Percentiles rank a stretch among this genome's conserved stretches.
These are phyloP conservation scores for Jamesozyma rosinii DNA, from an alignment of 805 yeast species.

Conservation along the genomic window DNA sequence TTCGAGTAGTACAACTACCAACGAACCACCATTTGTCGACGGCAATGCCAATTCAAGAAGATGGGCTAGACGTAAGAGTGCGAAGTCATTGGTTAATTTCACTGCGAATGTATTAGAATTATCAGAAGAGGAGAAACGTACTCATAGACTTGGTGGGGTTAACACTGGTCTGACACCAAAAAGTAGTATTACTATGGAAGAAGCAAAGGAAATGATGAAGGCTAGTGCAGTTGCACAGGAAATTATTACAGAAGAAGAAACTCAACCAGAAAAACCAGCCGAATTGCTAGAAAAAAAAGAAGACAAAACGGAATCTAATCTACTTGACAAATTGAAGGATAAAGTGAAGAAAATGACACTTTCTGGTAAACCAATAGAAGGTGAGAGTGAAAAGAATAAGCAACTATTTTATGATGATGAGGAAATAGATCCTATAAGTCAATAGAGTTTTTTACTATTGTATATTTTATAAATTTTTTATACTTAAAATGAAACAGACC, in stretches of 20 bases:
- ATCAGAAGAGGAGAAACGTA: constrained; percentile 47
- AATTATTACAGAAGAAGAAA: not conserved
- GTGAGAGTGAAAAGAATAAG: not conserved
- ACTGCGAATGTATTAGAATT: constrained; percentile 60
- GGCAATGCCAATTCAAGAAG: constrained; percentile 35
- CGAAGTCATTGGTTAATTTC: constrained; percentile 61
- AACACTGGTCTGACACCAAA: constrained; percentile 19
- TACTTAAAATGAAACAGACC: not conserved
- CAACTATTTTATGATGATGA: not conserved
- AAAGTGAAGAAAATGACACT: constrained; percentile 10
- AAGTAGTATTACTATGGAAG: constrained; percentile 14
- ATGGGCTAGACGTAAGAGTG: constrained; percentile 57
- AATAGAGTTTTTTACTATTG: not conserved
- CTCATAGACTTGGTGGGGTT: constrained; percentile 21
- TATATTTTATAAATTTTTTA: not conserved
- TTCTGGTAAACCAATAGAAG: not conserved
- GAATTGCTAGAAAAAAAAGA: not conserved
- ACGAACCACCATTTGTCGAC: constrained; percentile 4
- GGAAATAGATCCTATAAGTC: not conserved
- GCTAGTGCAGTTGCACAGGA: not conserved
- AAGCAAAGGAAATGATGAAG: constrained; percentile 5
- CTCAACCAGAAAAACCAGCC: not conserved
- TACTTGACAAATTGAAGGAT: constrained; percentile 14
- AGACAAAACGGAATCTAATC: constrained; percentile 3
- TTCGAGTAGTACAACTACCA: constrained; percentile 4